Base-by-base conservation (phyloP, 768 basidiomycete species). In the Tricholomella constricta region DNA sequence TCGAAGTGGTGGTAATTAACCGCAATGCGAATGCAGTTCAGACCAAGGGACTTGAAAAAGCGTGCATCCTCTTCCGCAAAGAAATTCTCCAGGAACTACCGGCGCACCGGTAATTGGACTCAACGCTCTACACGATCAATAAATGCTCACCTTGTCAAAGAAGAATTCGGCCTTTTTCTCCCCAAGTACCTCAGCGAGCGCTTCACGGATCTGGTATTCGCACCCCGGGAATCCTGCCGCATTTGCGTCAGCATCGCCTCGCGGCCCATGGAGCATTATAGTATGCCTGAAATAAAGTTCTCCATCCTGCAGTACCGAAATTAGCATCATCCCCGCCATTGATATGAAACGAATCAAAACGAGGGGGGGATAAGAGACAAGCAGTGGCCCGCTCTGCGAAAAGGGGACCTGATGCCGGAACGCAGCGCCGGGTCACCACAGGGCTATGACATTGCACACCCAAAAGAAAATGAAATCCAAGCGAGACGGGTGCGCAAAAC, bases 11-110 rank as follows among this genome's bases (percentile, higher is more conserved):
- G 78, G 63, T 91, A 89, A 64, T 88, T 89, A 69, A 91, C 82
- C 0, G 88, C 78, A 19, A 90, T 66, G 4, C 91, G 84, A 47
- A 92, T 86, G 62, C 84, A 89, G 72, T 93, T 94, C 49, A 94
- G 68, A 2, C 88, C 89, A 8, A 91, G 80, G 48, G 79, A 83
- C 59, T 84, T 86, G 76, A 88, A 92, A 73, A 89, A 89, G 43
- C 74, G 72, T 14, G 89, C 89, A 61, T 91, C 91, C 29, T 75
- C 74, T 17, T 89, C 88, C 47, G 78, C 74, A 75, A 92, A 94
- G 74, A 92, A 93, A 64, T 91, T 84, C 65, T 91, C 87, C 11
- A 92, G 75, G 69, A 91, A 90, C 88, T 91, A 56, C n/a, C 1
- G 37, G 6, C 6, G 41, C 15, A n/a, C 23, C 25, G 41, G 25